Conservation (phyloP, 345 rosid genomes). For the Rhodomyrtus tomentosa region DNA sequence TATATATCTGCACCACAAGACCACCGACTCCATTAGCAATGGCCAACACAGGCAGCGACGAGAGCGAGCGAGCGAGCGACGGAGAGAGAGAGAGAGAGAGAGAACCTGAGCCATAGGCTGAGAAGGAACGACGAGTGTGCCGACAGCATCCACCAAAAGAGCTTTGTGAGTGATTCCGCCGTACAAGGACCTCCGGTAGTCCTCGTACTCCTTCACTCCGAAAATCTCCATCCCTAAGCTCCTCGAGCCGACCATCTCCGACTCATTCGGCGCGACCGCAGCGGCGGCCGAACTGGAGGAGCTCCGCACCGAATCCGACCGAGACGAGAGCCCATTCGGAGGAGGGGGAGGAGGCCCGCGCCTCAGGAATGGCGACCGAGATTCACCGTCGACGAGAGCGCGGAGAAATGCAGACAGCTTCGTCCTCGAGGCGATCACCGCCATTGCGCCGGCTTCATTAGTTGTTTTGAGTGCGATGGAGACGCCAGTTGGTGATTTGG, state of each 20-base stretch:
- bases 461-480: not conserved
- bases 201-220: conserved; percentile 69
- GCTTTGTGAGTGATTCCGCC: conserved; percentile 85
- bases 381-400: not conserved
- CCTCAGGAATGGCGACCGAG: not conserved
- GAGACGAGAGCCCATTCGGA: not conserved
- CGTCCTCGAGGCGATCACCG: not conserved
- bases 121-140: conserved; percentile 89
- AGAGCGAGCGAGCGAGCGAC: not conserved
- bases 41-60: not conserved
- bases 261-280: conserved; percentile 9
- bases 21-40: not conserved
- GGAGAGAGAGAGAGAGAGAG: not conserved
- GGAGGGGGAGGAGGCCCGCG: not conserved
- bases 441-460: conserved; percentile 2
- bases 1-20: conserved; percentile 50
- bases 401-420: not conserved
- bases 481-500: not conserved
- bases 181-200: conserved; percentile 71
- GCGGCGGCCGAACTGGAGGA: conserved; percentile 21
- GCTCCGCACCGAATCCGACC: not conserved
- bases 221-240: conserved; percentile 15
- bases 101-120: conserved; percentile 93
- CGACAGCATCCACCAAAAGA: conserved; percentile 86
- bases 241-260: conserved; percentile 14